Evolutionary conservation across 495 filamentous ascomycete species (phyloP), one percentile per base, ranked within the genome.

Genomic region (Penicillium flavigenum): DNA sequence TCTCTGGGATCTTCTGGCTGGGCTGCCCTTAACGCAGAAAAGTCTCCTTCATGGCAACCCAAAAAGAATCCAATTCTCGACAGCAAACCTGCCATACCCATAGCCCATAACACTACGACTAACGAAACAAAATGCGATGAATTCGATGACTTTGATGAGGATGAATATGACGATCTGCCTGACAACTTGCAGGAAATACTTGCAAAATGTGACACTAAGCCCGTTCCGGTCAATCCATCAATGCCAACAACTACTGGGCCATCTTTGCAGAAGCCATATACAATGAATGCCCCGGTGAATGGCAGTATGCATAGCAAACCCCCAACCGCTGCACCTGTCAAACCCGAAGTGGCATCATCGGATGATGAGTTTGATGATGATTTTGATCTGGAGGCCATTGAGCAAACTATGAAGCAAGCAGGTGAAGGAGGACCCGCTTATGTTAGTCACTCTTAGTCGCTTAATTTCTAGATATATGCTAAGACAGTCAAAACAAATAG

Each of bases 71-170:
- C 49, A 22, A 31, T 29, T 4, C 9, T 24, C 11, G 55, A 60
- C 10, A 31, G 32, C 22, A 63, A 61, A 39, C 41, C 43, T 51
- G 38, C 49, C 16, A 55, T 50, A 20, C 26, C 54, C 14, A 55
- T 50, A 20, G 22, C 56, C n/a, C 26, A 59, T 26, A 70, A 44
- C 75, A 80, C 54, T 78, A 85, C 64, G 80, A 81, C 44, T 87
- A 89, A 63, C 14, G 63, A 71, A 51, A 56, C 59, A 20, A 64
- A 75, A 58, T 47, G 38, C 14, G 58, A 70, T 62, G 69, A 72
- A 58, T 81, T 73, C 62, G 86, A 82, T 34, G 85, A 87, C 53
- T 87, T 86, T 67, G 84, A 84, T 67, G 84, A 84, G 38, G 84
- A 85, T 64, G 87, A 89, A 54, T 80, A 83, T 60, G 88, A 92